These are phyloP conservation scores for Theobroma cacao DNA, from an alignment of 345 rosid species.

Conservation along the genomic window DNA sequence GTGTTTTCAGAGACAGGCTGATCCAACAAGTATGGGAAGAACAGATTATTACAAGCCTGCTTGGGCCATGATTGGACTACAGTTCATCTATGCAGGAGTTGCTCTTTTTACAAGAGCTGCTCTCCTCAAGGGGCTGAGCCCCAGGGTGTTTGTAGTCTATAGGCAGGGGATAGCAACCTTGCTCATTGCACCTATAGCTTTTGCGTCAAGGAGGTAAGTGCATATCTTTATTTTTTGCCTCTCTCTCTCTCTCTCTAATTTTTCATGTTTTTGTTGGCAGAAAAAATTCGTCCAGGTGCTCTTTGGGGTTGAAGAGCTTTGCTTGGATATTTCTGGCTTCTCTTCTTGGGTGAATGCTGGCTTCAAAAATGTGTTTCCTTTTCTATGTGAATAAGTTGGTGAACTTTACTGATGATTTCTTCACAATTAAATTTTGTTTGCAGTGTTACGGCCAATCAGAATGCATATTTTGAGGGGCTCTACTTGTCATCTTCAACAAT, in stretches of 20 bases:
- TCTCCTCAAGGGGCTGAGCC: conserved; percentile 29
- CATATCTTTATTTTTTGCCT: not conserved
- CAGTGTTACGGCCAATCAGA: conserved; percentile 37
- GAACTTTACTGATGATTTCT: not conserved
- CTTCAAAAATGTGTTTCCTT: not conserved
- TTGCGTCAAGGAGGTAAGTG: conserved; percentile 26
- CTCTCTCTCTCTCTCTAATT: not conserved
- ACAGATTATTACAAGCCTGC: conserved; percentile 19
- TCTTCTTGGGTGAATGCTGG: conserved; percentile 27
- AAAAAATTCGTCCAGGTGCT: conserved; percentile 16
- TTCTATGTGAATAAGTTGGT: not conserved
- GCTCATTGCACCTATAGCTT: conserved; percentile 35
- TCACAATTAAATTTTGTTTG: not conserved
- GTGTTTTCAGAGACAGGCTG: not conserved
- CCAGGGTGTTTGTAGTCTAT: conserved; percentile 30
- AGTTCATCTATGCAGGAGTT: conserved; percentile 29
- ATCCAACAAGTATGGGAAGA: conserved; percentile 11
- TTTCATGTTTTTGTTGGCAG: conserved; percentile 2
- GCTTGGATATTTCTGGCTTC: conserved; percentile 34
- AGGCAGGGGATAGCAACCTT: conserved; percentile 36
- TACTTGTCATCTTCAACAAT: conserved; percentile 36
- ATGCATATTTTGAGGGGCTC: conserved; percentile 41
- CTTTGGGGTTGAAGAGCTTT: conserved; percentile 28
- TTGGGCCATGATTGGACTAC: conserved; percentile 32
- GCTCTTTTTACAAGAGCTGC: conserved; percentile 34